Evolutionary conservation across 768 basidiomycete species (phyloP).

Genomic region (Phanerochaete carnosa): DNA sequence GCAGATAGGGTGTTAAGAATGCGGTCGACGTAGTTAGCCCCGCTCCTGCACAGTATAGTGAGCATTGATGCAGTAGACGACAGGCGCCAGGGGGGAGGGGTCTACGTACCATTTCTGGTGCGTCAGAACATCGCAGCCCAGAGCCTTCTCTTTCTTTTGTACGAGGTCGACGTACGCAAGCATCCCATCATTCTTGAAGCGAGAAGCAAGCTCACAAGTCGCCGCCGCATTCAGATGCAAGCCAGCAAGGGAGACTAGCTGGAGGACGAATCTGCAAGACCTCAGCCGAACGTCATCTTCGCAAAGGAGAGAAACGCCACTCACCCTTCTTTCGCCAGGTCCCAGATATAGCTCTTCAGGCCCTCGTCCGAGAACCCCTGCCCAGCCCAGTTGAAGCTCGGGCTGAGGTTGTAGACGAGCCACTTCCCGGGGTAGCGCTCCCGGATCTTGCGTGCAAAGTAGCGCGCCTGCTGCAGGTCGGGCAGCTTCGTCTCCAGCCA

Average conservation of each 20-base stretch:
- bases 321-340: slow-evolving; percentile 84
- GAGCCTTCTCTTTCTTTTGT: slow-evolving; percentile 83
- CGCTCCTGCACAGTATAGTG: slow-evolving; percentile 57
- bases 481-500: slow-evolving; percentile 96
- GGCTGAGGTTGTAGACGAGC: slow-evolving; percentile 93
- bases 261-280: slow-evolving; percentile 71
- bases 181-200: slow-evolving; percentile 88
- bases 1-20: slow-evolving; percentile 82
- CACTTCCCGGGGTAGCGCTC: slow-evolving; percentile 74
- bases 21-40: slow-evolving; percentile 86
- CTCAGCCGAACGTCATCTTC: slow-evolving; percentile 9
- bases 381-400: slow-evolving; percentile 90
- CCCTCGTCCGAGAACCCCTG: slow-evolving; percentile 76
- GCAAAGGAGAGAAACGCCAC: slow-evolving; percentile 11
- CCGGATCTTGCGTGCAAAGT: slow-evolving; percentile 74
- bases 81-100: neutral
- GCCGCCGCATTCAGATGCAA: slow-evolving; percentile 80
- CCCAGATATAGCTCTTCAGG: slow-evolving; percentile 86
- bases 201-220: slow-evolving; percentile 79
- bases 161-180: slow-evolving; percentile 88
- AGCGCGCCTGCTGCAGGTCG: slow-evolving; percentile 72
- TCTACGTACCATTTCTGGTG: slow-evolving; percentile 84
- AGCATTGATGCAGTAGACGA: neutral
- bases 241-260: slow-evolving; percentile 88
- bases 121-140: slow-evolving; percentile 86